These are phyloP conservation scores for Beauveria pseudobassiana DNA, from an alignment of 2,329 filamentous ascomycete genomes.

Conservation along the genomic window DNA sequence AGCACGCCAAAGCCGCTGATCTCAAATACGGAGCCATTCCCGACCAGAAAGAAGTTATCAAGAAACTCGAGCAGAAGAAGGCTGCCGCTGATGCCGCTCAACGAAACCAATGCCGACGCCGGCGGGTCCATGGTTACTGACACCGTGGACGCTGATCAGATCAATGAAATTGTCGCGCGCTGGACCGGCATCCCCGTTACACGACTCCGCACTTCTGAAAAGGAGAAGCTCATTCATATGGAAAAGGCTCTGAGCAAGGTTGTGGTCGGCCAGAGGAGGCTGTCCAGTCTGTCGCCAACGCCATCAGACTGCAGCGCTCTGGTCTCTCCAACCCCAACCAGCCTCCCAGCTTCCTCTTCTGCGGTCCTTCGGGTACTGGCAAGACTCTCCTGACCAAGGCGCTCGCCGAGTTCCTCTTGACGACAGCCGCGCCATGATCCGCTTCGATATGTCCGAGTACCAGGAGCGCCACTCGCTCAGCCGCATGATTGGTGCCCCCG, in stretches of 20 bases:
- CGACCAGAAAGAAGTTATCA: slow-evolving; percentile 76
- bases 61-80: slow-evolving; percentile 73
- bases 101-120: slow-evolving; percentile 44
- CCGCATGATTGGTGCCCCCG: slow-evolving; percentile 95
- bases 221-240: slow-evolving; percentile 98
- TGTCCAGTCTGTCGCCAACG: slow-evolving; percentile 86
- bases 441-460: slow-evolving; percentile 99
- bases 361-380: slow-evolving; percentile 94
- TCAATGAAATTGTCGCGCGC: slow-evolving; percentile 94
- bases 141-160: slow-evolving; percentile 91
- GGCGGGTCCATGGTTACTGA: slow-evolving; percentile 78
- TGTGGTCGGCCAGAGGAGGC: slow-evolving; percentile 94
- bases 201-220: slow-evolving; percentile 86
- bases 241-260: slow-evolving; percentile 76
- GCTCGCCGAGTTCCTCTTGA: slow-evolving; percentile 94
- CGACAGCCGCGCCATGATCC: slow-evolving; percentile 94
- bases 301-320: slow-evolving; percentile 89
- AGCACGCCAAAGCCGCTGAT: slow-evolving; percentile 83
- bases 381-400: slow-evolving; percentile 97
- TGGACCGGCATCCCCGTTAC: slow-evolving; percentile 99
- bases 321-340: slow-evolving; percentile 94
- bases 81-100: slow-evolving; percentile 68
- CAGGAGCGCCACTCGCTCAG: slow-evolving; percentile 94
- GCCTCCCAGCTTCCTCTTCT: slow-evolving; percentile 97
- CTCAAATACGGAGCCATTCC: slow-evolving; percentile 96